A percentile compares a stretch with the other conserved stretches of the same genome.
phyloP scores from a whole-genome alignment of 768 basidiomycete genomes.

The Boletales sp. region DNA sequence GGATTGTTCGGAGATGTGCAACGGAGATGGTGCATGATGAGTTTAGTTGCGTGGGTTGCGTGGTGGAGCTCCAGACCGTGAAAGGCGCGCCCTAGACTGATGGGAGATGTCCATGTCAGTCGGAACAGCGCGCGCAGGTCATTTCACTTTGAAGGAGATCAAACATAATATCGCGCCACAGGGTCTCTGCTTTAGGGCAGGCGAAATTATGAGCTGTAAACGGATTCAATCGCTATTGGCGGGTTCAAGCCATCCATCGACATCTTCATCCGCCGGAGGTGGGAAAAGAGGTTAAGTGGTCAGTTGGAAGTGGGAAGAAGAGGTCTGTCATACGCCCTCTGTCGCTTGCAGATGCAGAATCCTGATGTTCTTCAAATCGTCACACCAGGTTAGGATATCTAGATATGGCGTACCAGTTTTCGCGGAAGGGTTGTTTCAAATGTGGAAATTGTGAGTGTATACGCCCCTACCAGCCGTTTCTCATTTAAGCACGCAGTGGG shows the following conservation, averaged over 20 bases:
- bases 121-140: constrained; percentile 7
- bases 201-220: constrained; percentile 16
- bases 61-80: constrained; percentile 19
- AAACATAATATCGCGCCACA: constrained; percentile 21
- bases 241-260: constrained; percentile 28
- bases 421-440: constrained; percentile 89
- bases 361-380: constrained; percentile 32
- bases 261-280: constrained; percentile 57
- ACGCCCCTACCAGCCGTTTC: constrained; percentile 8
- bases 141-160: constrained; percentile 10
- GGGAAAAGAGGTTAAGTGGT: constrained; percentile 62
- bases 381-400: constrained; percentile 41
- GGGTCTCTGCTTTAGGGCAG: constrained; percentile 33
- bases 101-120: constrained; percentile 6
- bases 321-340: constrained; percentile 39
- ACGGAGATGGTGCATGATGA: constrained; percentile 21
- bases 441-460: constrained; percentile 79
- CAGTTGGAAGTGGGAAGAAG: constrained; percentile 73
- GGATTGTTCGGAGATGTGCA: constrained; percentile 18
- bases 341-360: neutral
- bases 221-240: constrained; percentile 14
- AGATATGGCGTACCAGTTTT: constrained; percentile 76
- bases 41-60: constrained; percentile 14
- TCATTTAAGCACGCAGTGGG: constrained; percentile 54
- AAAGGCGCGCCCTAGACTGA: constrained; percentile 7